Conservation (phyloP, 2,329 filamentous ascomycete genomes). For the Conoideocrella luteorostrata region DNA sequence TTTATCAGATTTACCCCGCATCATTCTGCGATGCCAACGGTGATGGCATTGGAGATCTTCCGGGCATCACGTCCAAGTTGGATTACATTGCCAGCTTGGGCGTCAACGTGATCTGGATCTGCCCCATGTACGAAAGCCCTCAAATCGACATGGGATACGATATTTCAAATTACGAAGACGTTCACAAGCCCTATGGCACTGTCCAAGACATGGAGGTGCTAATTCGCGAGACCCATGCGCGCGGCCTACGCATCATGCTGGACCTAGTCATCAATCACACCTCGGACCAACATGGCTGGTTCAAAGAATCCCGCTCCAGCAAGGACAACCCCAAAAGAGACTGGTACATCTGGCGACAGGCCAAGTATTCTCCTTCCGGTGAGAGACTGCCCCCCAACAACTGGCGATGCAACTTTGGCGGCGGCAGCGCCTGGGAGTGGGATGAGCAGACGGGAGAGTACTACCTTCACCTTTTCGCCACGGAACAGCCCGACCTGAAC, state of each 20-base stretch:
- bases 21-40: slow-evolving; percentile 52
- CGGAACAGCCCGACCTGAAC: slow-evolving; percentile 77
- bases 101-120: slow-evolving; percentile 60
- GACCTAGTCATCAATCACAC: slow-evolving; percentile 78
- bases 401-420: slow-evolving; percentile 59
- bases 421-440: slow-evolving; percentile 60
- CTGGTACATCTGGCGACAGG: slow-evolving; percentile 59
- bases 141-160: slow-evolving; percentile 67
- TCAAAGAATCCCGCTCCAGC: slow-evolving; percentile 57
- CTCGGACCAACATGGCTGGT: slow-evolving; percentile 65
- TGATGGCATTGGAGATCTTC: slow-evolving; percentile 55
- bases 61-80: slow-evolving; percentile 56
- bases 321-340: slow-evolving; percentile 58
- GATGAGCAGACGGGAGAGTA: slow-evolving; percentile 68
- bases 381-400: slow-evolving; percentile 67
- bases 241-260: slow-evolving; percentile 64
- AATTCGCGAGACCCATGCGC: slow-evolving; percentile 51
- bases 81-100: slow-evolving; percentile 56
- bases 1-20: slow-evolving; percentile 56
- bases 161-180: slow-evolving; percentile 59
- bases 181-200: slow-evolving; percentile 61
- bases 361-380: slow-evolving; percentile 48
- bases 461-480: slow-evolving; percentile 69
- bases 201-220: slow-evolving; percentile 58
- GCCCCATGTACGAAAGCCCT: slow-evolving; percentile 58